Evolutionary conservation across 2,329 filamentous ascomycete genomes (phyloP), one percentile per base, ranked within the genome.

Genomic region (Purpureocillium lavendulum): DNA sequence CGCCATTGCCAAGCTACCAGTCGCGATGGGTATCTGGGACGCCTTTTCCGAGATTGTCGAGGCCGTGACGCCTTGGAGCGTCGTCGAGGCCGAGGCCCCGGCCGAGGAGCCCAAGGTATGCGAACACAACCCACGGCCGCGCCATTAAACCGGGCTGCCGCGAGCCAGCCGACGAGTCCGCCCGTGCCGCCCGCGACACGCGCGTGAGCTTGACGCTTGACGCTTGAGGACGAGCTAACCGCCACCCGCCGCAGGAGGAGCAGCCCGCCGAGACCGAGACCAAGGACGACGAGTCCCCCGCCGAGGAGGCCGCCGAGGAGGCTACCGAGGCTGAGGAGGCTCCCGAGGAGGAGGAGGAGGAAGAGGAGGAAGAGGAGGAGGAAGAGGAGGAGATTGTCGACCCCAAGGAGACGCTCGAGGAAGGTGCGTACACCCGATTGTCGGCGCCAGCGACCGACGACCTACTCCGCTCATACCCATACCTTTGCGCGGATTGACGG

Each of bases 361-460:
- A 66, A 31, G 73, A 66, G 8, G 69, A 66, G 8, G 69, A 66
- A 31, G 73, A 71, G 16, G 73, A 74, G 14, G 77, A 71, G 29
- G 82, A 87, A 15, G 85, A 89, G 44, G 86, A 92, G 38, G 86
- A 90, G 46, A 84, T 89, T 45, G 80, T 83, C 53, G 90, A 97
- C 63, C 80, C 83, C 54, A 94, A 94, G 77, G 86, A 89, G 46
- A 77, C 78, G 64, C 68, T 97, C 46, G 85, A 94, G 69, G 87
- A 94, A 78, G 88, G 92, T 97, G 67, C 75, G 87, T 62, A 39
- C 24, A 41, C 28, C 16, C n/a, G n/a, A n/a, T n/a, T n/a, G n/a
- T n/a, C n/a, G n/a, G n/a, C n/a, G n/a, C n/a, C n/a, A n/a, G n/a
- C n/a, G n/a, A n/a, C n/a, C n/a, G n/a, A n/a, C n/a, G n/a, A n/a